Evolutionary conservation across 441 rosid genomes (phyloP).

Genomic region (Pelargonium cotyledonis): DNA sequence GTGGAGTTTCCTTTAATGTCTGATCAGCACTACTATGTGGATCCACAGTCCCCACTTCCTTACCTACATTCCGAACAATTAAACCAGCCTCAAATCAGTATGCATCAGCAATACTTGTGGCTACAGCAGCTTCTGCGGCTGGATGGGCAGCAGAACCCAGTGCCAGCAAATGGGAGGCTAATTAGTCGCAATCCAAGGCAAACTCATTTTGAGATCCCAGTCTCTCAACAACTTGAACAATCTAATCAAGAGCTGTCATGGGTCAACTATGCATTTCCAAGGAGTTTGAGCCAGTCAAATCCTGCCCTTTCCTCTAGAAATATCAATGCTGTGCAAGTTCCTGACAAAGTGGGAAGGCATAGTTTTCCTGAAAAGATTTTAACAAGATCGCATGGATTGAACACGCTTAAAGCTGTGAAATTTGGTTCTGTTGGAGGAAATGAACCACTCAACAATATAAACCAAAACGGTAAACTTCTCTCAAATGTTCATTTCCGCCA

Average conservation of each 20-base stretch:
- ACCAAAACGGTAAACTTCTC: slow-evolving; percentile 35
- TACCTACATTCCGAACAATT: slow-evolving; percentile 38
- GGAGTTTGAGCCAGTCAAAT: slow-evolving; percentile 29
- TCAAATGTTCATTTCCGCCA: slow-evolving; percentile 32
- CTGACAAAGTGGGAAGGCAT: slow-evolving; percentile 39
- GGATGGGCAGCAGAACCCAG: slow-evolving; percentile 35
- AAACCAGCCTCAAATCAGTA: slow-evolving; percentile 41
- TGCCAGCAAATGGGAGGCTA: slow-evolving; percentile 32
- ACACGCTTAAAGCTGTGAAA: slow-evolving; percentile 43
- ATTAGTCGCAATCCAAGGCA: slow-evolving; percentile 33
- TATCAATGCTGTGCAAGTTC: slow-evolving; percentile 26
- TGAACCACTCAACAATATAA: slow-evolving; percentile 30
- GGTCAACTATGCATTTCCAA: slow-evolving; percentile 26
- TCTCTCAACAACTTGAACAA: slow-evolving; percentile 38
- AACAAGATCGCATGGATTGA: slow-evolving; percentile 52
- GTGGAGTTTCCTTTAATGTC: slow-evolving; percentile 38
- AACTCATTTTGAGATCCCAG: slow-evolving; percentile 39
- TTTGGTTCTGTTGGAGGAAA: slow-evolving; percentile 43
- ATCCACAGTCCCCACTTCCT: slow-evolving; percentile 39
- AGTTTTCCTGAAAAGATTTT: slow-evolving; percentile 60
- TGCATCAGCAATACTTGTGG: slow-evolving; percentile 47
- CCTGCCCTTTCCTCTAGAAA: slow-evolving; percentile 21
- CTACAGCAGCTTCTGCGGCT: slow-evolving; percentile 37
- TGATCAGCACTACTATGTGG: slow-evolving; percentile 42
- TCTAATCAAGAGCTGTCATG: slow-evolving; percentile 39